A percentile compares a stretch with the other conserved stretches of the same genome.
phyloP scores from a whole-genome alignment of 106 monocot species.

The Apostasia ramifera region DNA sequence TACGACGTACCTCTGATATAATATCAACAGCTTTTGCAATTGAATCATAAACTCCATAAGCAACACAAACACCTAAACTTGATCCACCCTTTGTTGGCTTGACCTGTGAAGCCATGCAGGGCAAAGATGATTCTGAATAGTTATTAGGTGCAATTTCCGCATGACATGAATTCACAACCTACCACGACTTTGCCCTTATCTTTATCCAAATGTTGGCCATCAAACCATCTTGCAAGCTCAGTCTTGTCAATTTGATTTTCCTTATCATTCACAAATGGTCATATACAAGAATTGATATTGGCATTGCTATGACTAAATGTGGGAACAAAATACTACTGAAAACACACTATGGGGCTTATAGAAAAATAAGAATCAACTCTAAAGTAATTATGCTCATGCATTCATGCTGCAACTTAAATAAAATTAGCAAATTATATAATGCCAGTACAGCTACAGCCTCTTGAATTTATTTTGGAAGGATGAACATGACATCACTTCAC shows the following conservation, averaged over 20 bases:
- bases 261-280: slow-evolving; percentile 10
- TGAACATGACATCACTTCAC: too few species aligned
- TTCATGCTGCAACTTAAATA: too few species aligned
- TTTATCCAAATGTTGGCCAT: slow-evolving; percentile 42
- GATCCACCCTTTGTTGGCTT: slow-evolving; percentile 88
- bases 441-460: too few species aligned
- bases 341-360: neutral
- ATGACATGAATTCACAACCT: slow-evolving; percentile 3
- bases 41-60: slow-evolving; percentile 80
- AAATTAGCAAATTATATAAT: too few species aligned
- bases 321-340: neutral
- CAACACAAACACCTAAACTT: slow-evolving; percentile 82
- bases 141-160: neutral
- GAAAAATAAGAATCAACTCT: neutral
- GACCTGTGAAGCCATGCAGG: slow-evolving; percentile 33
- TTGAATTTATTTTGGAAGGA: too few species aligned
- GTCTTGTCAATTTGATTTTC: slow-evolving; percentile 25
- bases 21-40: slow-evolving; percentile 59
- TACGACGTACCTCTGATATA: slow-evolving; percentile 39
- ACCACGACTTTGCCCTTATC: slow-evolving; percentile 81
- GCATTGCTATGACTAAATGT: neutral
- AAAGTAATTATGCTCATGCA: too few species aligned
- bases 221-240: slow-evolving; percentile 62
- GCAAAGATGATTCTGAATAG: slow-evolving; percentile 1
- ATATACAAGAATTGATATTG: neutral